Percentiles rank a stretch among this genome's conserved stretches.
phyloP scores from a whole-genome alignment of 129 eudicot species.

The Helichrysum umbraculigerum region DNA sequence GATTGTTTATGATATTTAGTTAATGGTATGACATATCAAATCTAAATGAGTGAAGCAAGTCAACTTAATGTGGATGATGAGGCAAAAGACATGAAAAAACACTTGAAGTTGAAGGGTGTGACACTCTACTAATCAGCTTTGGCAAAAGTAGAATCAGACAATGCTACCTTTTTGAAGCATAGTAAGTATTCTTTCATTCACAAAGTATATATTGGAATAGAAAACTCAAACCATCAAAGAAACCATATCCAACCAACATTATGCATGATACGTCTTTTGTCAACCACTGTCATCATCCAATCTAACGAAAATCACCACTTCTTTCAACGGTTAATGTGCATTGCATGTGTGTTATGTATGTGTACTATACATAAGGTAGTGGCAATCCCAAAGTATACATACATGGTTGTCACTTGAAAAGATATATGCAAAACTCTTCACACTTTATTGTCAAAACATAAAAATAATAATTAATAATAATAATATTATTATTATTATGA shows the following conservation, averaged over 20 bases:
- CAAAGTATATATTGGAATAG: conserved; percentile 12
- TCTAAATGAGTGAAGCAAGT: conserved; percentile 23
- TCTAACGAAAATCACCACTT: neutral
- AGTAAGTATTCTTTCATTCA: conserved; percentile 31
- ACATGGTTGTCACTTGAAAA: neutral
- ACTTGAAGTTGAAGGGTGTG: conserved; percentile 23
- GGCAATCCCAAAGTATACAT: neutral
- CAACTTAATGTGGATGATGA: conserved; percentile 12
- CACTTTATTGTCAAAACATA: no score
- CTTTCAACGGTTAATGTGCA: conserved; percentile 8
- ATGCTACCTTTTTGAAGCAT: conserved; percentile 25
- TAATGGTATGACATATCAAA: conserved; percentile 19
- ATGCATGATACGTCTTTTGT: conserved; percentile 16
- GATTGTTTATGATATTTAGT: conserved; percentile 8
- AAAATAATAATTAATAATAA: no score
- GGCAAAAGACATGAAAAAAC: conserved; percentile 23
- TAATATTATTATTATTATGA: no score
- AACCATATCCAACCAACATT: conserved; percentile 11
- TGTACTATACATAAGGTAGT: neutral
- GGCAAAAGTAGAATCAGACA: conserved; percentile 25
- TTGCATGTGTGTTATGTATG: neutral
- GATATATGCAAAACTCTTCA: neutral
- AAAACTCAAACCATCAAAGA: conserved; percentile 22
- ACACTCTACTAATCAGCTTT: conserved; percentile 23
- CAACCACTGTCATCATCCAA: conserved; percentile 1